Conservation (phyloP, 108 stramenopile genomes). For the Fragilaria radians region DNA sequence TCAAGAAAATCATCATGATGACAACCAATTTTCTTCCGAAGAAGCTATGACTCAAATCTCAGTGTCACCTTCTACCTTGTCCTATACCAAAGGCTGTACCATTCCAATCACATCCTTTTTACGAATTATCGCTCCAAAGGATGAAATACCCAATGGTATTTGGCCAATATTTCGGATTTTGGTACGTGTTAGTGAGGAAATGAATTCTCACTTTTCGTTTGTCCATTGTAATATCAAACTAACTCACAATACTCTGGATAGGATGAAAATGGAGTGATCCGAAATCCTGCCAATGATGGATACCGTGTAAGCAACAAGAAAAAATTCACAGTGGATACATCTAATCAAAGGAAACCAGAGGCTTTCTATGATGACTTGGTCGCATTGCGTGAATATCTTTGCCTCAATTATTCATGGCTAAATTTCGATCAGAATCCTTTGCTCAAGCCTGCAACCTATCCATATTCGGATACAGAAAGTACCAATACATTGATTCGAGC, state of each 20-base stretch:
- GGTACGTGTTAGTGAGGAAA: slow-evolving; percentile 33
- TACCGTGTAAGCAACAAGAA: not conserved
- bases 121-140: slow-evolving; percentile 57
- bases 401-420: slow-evolving; percentile 26
- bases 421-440: slow-evolving; percentile 14
- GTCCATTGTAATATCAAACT: slow-evolving; percentile 3
- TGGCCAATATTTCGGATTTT: slow-evolving; percentile 87
- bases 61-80: slow-evolving; percentile 25
- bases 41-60: not conserved
- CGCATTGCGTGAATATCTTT: slow-evolving; percentile 29
- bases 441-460: slow-evolving; percentile 24
- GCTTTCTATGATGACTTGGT: slow-evolving; percentile 23
- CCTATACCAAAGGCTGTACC: slow-evolving; percentile 40
- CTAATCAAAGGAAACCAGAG: slow-evolving; percentile 4
- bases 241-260: slow-evolving; percentile 7
- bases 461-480: slow-evolving; percentile 45
- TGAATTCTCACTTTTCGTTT: slow-evolving; percentile 4
- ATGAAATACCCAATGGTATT: slow-evolving; percentile 57
- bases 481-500: slow-evolving; percentile 58
- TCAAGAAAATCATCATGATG: no score
- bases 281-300: slow-evolving; percentile 30
- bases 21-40: no score
- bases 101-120: slow-evolving; percentile 69
- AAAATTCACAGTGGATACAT: not conserved
- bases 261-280: slow-evolving; percentile 69